Base-by-base conservation (phyloP, 257 asterid genomes). In the Oldenlandia corymbosa region DNA sequence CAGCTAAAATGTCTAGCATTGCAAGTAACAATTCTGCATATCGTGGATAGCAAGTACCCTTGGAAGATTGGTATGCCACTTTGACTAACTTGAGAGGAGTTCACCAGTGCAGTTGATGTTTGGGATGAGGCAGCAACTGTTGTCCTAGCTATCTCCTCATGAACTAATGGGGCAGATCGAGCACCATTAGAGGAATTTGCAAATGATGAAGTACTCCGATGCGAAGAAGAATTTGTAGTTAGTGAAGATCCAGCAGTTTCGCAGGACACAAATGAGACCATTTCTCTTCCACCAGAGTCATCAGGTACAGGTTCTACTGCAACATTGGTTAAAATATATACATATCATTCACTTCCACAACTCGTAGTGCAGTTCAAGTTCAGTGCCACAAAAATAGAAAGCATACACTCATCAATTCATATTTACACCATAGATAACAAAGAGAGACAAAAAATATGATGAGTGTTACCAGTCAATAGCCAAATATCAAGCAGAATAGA, bases 1-100 rank as follows among this genome's bases (percentile, higher is more conserved):
- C 43, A 42, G 9, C 23, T 26, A 32, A 70, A 24, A 62, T 47
- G 0, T 13, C 18, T 36, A 60, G 30, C 14, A 51, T 51, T 43
- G 18, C 13, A 34, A 10, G 37, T 59, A 12, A 18, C 34, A 39
- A 56, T 50, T 37, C 56, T 26, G 53, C 27, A 45, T 26, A 18
- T 36, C 47, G 34, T 16, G 71, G 69, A 21, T 17, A 68, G 61
- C 39, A 16, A 65, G 64, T 87, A 92, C 99, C 97, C 88, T 74
- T 92, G 97, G 65, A 92, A 89, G 56, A 92, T 71, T 56, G 90
- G 70, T 60, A 77, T 65, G 66, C 93, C 87, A 64, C 75, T 87
- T 78, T 34, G 84, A 72, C 77, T 85, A 70, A 80, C 64, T 65
- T 63, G 67, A 63, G 73, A 78, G 53, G 88, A 61, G 57, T 48